Percentiles rank a stretch among this genome's conserved stretches.
Conservation (phyloP, 2,329 filamentous ascomycete species). For the Xylariales sp. region DNA sequence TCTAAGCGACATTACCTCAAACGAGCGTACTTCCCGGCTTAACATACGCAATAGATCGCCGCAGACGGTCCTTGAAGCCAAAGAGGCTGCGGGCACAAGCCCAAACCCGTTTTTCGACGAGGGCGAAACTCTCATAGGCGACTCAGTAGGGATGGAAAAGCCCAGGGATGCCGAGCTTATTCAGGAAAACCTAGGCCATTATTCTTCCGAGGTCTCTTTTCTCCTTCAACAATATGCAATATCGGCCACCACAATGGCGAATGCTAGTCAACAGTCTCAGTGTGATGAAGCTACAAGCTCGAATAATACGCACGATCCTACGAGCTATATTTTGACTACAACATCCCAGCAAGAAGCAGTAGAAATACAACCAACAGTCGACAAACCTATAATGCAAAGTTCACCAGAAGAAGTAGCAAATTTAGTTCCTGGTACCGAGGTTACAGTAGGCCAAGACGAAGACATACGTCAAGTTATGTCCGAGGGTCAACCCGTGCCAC, state of each 20-base stretch:
- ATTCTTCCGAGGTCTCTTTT: background rate
- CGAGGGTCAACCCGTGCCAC: slow-evolving; percentile 5
- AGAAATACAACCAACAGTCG: background rate
- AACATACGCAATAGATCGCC: slow-evolving; percentile 13
- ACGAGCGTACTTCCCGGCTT: background rate
- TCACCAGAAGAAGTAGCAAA: background rate
- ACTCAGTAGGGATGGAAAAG: slow-evolving; percentile 39
- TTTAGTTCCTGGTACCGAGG: background rate
- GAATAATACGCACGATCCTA: background rate
- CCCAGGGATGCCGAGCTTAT: background rate
- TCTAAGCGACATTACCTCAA: slow-evolving; percentile 22
- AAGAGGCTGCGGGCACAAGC: slow-evolving; percentile 1
- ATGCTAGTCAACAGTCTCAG: slow-evolving; percentile 3
- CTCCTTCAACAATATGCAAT: slow-evolving; percentile 24
- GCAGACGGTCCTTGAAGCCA: slow-evolving; percentile 28
- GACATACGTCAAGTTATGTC: background rate
- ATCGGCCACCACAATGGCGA: slow-evolving; percentile 19
- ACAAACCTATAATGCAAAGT: background rate
- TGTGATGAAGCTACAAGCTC: background rate
- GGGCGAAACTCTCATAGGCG: slow-evolving; percentile 42
- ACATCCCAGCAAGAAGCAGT: background rate
- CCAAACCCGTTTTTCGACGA: slow-evolving; percentile 36
- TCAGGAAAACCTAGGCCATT: background rate
- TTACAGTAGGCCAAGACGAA: slow-evolving; percentile 7
- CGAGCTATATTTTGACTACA: background rate